phyloP scores from a whole-genome alignment of 768 basidiomycete species.

The Piloderma croceum region DNA sequence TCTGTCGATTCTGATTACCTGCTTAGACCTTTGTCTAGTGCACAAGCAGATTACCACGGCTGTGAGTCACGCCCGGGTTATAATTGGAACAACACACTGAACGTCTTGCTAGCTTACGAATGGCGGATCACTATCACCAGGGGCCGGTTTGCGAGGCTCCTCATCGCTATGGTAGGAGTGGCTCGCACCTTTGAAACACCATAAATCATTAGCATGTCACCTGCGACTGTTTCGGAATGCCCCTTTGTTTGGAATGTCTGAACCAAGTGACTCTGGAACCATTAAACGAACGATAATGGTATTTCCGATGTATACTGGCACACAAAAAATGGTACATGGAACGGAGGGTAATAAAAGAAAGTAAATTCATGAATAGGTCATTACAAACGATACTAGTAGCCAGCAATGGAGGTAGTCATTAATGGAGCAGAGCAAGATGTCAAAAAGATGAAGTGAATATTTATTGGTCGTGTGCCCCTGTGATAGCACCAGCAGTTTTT shows the following conservation, averaged over 20 bases:
- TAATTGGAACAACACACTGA: slow-evolving; percentile 3
- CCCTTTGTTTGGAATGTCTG: too few species aligned
- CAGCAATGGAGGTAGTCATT: slow-evolving; percentile 15
- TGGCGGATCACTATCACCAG: slow-evolving; percentile 24
- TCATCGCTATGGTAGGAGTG: too few species aligned
- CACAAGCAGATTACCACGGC: slow-evolving; percentile 28
- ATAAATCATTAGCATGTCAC: too few species aligned
- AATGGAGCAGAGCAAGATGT: slow-evolving; percentile 1
- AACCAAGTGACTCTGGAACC: too few species aligned
- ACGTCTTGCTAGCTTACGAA: slow-evolving; percentile 21
- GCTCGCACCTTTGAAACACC: too few species aligned
- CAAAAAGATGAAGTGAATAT: slow-evolving; percentile 4
- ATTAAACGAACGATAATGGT: too few species aligned
- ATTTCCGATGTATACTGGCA: too few species aligned
- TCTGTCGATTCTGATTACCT: too few species aligned
- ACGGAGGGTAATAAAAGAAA: neutral
- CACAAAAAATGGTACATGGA: neutral
- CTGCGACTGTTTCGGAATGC: too few species aligned
- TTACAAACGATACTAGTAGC: slow-evolving; percentile 8
- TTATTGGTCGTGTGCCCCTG: slow-evolving; percentile 1
- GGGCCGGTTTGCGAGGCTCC: slow-evolving; percentile 24
- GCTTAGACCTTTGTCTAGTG: slow-evolving; percentile 28
- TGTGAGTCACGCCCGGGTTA: slow-evolving; percentile 13
- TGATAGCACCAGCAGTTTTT: slow-evolving; percentile 31
- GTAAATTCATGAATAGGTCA: neutral